Evolutionary conservation across 257 asterid species (phyloP), one percentile per base, ranked within the genome.

Genomic region (Leonotis leonurus): DNA sequence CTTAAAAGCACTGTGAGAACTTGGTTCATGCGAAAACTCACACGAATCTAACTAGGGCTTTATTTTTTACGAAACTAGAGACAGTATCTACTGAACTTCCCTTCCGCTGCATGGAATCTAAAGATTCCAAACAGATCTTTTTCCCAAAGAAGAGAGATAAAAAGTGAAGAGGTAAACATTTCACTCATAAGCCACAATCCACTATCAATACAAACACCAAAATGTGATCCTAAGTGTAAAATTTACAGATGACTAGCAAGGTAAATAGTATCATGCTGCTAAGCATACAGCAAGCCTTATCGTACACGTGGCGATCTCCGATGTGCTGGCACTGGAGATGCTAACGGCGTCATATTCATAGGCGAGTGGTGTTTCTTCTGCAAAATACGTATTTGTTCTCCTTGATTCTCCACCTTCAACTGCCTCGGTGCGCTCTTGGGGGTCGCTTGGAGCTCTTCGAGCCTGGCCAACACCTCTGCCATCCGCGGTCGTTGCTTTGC

Each of bases 261-360:
- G 32, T 44, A 43, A 41, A 1, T 18, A n/a, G 3, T 16, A 12
- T 55, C 13, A 14, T 8, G 55, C n/a, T 49, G 29, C 14, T 5
- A 56, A 53, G 32, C 49, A 53, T 30, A 48, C 43, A 30, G 44
- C 11, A 67, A 25, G n/a, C 72, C 65, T 88, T 80, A 86, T 62
- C 81, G 65, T 16, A 57, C 77, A 3, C 82, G 78, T 0, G 85
- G 74, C 6, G 87, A 57, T 72, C 79, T 83, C 29, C 81, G 77
- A 30, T 55, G 72, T 0, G 80, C 67, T 11, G 85, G 87, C 70
- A 74, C 51, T 2, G 90, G 88, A 5, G 95, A 89, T 5, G 80
- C 91, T 72, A 67, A 40, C 5, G 70, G 56, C n/a, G 62, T 65
- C 40, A 55, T 43, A n/a, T 32, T 44, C 49, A 41, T 55, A 3